Conservation (phyloP, 1,284 basidiomycete species). For the Leccinum subrobustum region DNA sequence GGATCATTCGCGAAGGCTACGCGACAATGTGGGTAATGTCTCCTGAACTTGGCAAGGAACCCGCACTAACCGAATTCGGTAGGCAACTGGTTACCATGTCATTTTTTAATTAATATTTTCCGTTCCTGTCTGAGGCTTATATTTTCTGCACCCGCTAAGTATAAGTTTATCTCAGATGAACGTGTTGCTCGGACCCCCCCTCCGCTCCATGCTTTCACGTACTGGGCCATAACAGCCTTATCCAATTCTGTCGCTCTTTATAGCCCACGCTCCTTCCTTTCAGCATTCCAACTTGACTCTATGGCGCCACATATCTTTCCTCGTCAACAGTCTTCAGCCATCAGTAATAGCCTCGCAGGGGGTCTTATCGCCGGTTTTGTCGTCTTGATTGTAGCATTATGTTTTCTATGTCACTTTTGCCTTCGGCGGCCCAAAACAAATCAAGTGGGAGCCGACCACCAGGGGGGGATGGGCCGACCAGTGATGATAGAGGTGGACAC, state of each 20-base stretch:
- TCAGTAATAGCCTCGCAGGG: constrained; percentile 44
- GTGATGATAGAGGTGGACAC: constrained; percentile 15
- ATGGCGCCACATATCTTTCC: constrained; percentile 23
- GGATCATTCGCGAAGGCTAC: neutral
- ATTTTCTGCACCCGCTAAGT: neutral
- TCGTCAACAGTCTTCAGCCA: neutral
- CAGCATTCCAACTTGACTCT: neutral
- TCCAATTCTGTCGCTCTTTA: constrained; percentile 11
- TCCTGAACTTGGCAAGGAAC: constrained; percentile 9
- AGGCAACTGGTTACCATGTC: neutral
- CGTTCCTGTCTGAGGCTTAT: constrained; percentile 3
- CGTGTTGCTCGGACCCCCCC: neutral
- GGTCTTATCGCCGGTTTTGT: constrained; percentile 27
- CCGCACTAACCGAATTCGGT: constrained; percentile 9
- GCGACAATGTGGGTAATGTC: neutral
- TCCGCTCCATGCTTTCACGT: constrained; percentile 6
- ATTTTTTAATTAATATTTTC: constrained; percentile 5
- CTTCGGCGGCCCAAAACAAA: constrained; percentile 40
- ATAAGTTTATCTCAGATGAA: constrained; percentile 11
- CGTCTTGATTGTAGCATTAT: constrained; percentile 27
- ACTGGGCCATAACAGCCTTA: neutral
- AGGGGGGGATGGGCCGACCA: constrained; percentile 40
- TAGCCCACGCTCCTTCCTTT: constrained; percentile 13
- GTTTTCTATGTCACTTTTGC: constrained; percentile 35
- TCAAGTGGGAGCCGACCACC: constrained; percentile 37